Conservation (phyloP, 2,329 filamentous ascomycete genomes). For the Chrysosporium keratinophilum region DNA sequence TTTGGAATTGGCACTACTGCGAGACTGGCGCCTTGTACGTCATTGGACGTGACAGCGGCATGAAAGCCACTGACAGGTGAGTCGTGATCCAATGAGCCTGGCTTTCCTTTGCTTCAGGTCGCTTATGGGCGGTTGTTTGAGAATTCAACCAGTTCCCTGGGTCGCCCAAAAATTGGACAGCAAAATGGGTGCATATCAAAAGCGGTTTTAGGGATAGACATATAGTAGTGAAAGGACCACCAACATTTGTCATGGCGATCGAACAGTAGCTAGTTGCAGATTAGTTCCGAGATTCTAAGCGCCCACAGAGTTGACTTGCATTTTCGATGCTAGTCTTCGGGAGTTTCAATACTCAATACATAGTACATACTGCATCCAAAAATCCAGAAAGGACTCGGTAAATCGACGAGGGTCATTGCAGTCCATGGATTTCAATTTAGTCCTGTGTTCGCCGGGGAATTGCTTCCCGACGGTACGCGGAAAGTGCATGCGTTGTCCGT, state of each 20-base stretch:
- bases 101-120: neutral
- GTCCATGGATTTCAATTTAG: neutral
- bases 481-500: neutral
- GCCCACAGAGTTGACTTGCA: too few relatives aligned
- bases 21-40: neutral
- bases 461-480: neutral
- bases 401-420: too few relatives aligned
- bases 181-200: neutral
- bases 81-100: neutral
- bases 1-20: neutral
- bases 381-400: too few relatives aligned
- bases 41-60: neutral
- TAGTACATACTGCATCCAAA: too few relatives aligned
- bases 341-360: too few relatives aligned
- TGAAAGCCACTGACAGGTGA: neutral
- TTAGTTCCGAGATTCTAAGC: too few relatives aligned
- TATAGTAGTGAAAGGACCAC: neutral
- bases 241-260: too few relatives aligned
- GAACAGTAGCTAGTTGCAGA: too few relatives aligned
- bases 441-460: neutral
- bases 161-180: neutral
- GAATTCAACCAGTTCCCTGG: neutral
- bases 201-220: neutral
- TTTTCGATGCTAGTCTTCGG: too few relatives aligned
- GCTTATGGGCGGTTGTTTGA: slow-evolving; percentile 6